These are phyloP conservation scores for Rauvolfia tetraphylla DNA, from an alignment of 257 asterid species.

Conservation along the genomic window DNA sequence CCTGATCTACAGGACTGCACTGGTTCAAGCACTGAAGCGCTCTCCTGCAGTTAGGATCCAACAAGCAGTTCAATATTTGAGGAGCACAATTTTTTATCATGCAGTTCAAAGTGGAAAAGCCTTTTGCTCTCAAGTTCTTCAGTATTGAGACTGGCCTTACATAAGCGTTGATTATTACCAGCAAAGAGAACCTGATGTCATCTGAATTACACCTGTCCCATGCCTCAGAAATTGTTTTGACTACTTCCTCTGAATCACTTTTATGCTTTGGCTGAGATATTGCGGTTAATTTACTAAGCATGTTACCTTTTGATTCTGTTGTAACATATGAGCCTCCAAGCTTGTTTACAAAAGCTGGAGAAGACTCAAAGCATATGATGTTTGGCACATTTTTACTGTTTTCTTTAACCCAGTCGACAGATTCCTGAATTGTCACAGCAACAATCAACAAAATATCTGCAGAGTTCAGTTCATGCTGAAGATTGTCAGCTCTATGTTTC, in stretches of 20 bases:
- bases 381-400: constrained; percentile 41
- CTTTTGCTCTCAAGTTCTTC: constrained; percentile 82
- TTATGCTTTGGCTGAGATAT: constrained; percentile 42
- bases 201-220: constrained; percentile 84
- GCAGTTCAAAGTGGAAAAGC: constrained; percentile 73
- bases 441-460: constrained; percentile 62
- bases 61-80: constrained; percentile 70
- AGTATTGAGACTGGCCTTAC: constrained; percentile 65
- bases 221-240: constrained; percentile 53
- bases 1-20: constrained; percentile 94
- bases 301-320: constrained; percentile 31
- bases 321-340: constrained; percentile 58
- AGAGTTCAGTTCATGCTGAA: constrained; percentile 30
- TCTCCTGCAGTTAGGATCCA: constrained; percentile 77
- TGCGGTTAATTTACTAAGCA: constrained; percentile 43
- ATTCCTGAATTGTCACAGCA: constrained; percentile 56
- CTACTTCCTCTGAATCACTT: constrained; percentile 53
- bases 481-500: constrained; percentile 24
- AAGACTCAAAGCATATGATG: constrained; percentile 69
- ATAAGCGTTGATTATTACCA: constrained; percentile 74
- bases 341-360: constrained; percentile 51
- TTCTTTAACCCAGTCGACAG: constrained; percentile 56
- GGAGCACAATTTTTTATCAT: constrained; percentile 82
- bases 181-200: constrained; percentile 79
- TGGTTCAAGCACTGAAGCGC: constrained; percentile 88